Base-by-base conservation (phyloP, 2,329 filamentous ascomycete species). In the Paraconiothyrium brasiliense region DNA sequence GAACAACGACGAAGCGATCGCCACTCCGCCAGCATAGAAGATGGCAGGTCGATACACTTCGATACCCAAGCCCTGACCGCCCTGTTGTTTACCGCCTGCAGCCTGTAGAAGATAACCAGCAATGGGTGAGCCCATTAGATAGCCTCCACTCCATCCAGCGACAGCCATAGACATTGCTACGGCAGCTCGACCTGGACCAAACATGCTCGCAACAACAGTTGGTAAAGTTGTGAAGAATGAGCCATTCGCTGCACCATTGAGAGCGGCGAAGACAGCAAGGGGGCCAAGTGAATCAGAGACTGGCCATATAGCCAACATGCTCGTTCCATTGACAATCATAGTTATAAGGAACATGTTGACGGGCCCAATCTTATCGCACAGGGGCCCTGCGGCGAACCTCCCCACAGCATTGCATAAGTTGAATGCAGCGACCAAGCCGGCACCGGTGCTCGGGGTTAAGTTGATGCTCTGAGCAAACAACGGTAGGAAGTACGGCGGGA, bases 241-340 rank as follows among this genome's bases (percentile, higher is more conserved):
- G 1, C 73, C 70, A 52, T 76, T 75, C 1, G 73, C 71, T 10
- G 75, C 64, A 20, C 74, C 74, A 20, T 75, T 76, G 11, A 75
- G 16, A 11, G 66, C 64, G 1, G 72, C 70, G 49, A 76, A 75
- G 16, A 74, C 11, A 10, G 74, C 54, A 14, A 75, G 64, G 1
- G 74, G 71, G 1, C 62, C 68, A 16, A 75, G 24, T 0, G 70
- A 67, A 10, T 66, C 67, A 0, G 70, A 73, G 0, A 74, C 68
- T 8, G 72, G 71, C 74, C 73, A 76, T 13, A 75, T 75, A 0
- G 71, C 73, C 5, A 75, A 57, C 72, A 76, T 75, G 32, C 67
- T 71, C 2, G 64, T 52, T 0, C 71, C 69, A 39, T 76, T 72
- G 34, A 75, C 34, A 0, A 66, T 32, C 67, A 71, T 73, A 2